These are phyloP conservation scores for Backusella mclennaniae DNA, from an alignment of 192 early-diverging fungal species.

Conservation along the genomic window DNA sequence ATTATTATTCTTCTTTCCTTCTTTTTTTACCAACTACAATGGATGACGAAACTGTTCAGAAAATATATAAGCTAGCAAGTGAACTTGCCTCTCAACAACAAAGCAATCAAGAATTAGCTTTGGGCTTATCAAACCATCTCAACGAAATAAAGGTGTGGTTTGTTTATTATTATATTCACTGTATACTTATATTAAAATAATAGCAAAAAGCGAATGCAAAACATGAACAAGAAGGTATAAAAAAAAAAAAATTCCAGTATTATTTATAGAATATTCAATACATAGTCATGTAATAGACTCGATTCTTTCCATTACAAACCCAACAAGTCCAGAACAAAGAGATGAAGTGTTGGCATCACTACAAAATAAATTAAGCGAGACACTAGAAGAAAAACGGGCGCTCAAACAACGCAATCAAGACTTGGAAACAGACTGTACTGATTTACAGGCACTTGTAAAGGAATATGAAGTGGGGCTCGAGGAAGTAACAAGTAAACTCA, in stretches of 20 bases:
- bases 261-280: neutral
- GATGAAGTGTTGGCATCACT: conserved; percentile 10
- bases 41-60: conserved; percentile 45
- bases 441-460: conserved; percentile 22
- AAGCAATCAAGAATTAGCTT: conserved; percentile 39
- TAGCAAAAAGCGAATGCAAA: conserved; percentile 18
- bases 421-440: conserved; percentile 19
- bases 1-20: neutral
- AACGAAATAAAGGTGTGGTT: conserved; percentile 38
- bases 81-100: conserved; percentile 45
- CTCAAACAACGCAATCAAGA: conserved; percentile 11
- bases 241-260: neutral
- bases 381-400: conserved; percentile 1
- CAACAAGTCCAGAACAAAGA: neutral
- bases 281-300: neutral
- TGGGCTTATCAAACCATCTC: conserved; percentile 37
- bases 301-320: neutral
- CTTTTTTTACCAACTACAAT: conserved; percentile 7
- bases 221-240: neutral
- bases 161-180: neutral
- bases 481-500: conserved; percentile 19
- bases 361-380: neutral
- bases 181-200: too few relatives aligned
- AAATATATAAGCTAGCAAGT: conserved; percentile 46
- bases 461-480: conserved; percentile 30